phyloP scores from a whole-genome alignment of 2,329 filamentous ascomycete species.

The Fusarium scirpi region DNA sequence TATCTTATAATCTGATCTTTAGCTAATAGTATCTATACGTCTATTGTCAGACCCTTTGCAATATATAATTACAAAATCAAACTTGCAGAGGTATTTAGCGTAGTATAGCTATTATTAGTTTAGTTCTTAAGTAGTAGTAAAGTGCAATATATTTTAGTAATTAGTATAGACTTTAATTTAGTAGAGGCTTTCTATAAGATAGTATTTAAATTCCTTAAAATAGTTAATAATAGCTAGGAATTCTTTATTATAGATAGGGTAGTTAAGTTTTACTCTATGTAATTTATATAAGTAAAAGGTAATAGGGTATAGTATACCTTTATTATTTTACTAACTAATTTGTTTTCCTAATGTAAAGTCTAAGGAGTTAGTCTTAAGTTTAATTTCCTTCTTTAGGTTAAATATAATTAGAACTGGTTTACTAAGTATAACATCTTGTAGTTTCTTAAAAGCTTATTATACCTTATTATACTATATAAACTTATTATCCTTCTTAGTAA shows the following conservation, averaged over 20 bases:
- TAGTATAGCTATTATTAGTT: not conserved
- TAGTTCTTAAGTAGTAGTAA: not conserved
- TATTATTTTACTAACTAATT: not conserved
- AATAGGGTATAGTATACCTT: not conserved
- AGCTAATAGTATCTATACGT: not conserved
- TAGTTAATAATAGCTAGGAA: not conserved
- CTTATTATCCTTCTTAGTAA: not conserved
- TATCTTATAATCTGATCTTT: not conserved
- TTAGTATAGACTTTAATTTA: not conserved
- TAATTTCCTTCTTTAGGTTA: not conserved
- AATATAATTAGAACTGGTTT: not conserved
- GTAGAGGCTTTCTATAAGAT: not conserved
- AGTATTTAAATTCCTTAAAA: not conserved
- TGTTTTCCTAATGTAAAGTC: not conserved
- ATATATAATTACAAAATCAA: not conserved
- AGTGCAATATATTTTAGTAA: not conserved
- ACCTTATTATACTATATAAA: not conserved
- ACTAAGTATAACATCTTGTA: not conserved
- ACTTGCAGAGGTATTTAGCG: not conserved
- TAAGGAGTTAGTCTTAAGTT: not conserved
- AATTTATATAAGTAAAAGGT: not conserved
- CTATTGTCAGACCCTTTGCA: not conserved
- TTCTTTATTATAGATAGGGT: not conserved
- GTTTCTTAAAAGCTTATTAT: not conserved
- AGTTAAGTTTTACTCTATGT: not conserved